phyloP scores from a whole-genome alignment of 148 eudicot genomes.

The Oxyria digyna region DNA sequence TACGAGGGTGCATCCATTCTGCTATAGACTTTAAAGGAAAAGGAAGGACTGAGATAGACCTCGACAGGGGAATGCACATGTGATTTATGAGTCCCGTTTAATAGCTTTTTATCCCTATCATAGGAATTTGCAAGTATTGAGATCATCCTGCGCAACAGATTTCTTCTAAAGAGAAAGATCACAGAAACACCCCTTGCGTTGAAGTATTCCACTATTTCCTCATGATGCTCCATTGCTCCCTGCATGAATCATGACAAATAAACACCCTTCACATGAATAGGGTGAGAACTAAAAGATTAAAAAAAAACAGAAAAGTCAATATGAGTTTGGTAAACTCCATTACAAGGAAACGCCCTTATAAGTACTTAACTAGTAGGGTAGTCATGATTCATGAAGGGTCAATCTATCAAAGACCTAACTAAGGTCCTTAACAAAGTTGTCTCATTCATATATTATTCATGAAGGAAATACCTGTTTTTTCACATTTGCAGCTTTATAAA shows the following conservation, averaged over 20 bases:
- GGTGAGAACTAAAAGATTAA: not conserved
- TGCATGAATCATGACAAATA: conserved; percentile 17
- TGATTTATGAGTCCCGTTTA: conserved; percentile 83
- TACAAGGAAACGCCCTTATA: not conserved
- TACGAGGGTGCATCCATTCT: no score
- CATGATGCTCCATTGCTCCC: conserved; percentile 79
- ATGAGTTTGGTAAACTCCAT: not conserved
- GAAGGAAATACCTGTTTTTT: no score
- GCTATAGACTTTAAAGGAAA: conserved; percentile 10
- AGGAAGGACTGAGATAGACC: conserved; percentile 27
- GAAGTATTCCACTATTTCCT: conserved; percentile 62
- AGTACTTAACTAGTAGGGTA: not conserved
- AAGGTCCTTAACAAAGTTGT: not conserved
- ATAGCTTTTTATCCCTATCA: conserved; percentile 55
- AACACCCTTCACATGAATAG: not conserved
- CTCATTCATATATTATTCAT: not conserved
- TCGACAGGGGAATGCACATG: conserved; percentile 73
- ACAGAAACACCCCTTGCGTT: conserved; percentile 58
- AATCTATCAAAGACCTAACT: not conserved
- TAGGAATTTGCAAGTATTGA: conserved; percentile 74
- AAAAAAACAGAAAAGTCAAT: not conserved
- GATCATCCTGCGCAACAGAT: conserved; percentile 69
- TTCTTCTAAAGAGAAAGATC: conserved; percentile 84
- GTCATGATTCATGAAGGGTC: not conserved
- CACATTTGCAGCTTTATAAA: not conserved